Conservation (phyloP, 148 eudicot species). For the Arbutus unedo region DNA sequence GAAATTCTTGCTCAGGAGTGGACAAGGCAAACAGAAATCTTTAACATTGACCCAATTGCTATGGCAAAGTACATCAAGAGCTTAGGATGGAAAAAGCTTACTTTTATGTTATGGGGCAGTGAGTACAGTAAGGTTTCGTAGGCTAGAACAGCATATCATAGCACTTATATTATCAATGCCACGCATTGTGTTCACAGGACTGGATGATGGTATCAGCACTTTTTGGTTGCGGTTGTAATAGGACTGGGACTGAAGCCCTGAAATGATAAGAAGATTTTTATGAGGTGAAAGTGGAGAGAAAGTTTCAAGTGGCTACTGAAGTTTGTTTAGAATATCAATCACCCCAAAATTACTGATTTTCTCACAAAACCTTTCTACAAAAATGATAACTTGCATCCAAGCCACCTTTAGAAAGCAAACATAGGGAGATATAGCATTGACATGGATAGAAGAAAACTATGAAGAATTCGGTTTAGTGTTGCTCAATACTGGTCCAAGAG, state of each 20-base stretch:
- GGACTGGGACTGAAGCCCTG: neutral
- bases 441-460: neutral
- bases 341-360: neutral
- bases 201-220: neutral
- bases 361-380: neutral
- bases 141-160: neutral
- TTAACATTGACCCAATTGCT: neutral
- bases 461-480: neutral
- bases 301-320: neutral
- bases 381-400: neutral
- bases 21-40: neutral
- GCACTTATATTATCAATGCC: neutral
- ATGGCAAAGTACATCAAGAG: neutral
- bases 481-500: neutral
- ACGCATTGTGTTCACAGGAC: neutral
- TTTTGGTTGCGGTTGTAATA: neutral
- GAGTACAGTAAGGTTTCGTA: neutral
- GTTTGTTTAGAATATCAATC: neutral
- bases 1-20: neutral
- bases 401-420: neutral
- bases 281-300: neutral
- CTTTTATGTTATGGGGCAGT: neutral
- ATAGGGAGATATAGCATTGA: neutral
- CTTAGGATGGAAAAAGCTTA: neutral
- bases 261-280: neutral